Base-by-base conservation (phyloP, 441 rosid species). In the California macrophylla region DNA sequence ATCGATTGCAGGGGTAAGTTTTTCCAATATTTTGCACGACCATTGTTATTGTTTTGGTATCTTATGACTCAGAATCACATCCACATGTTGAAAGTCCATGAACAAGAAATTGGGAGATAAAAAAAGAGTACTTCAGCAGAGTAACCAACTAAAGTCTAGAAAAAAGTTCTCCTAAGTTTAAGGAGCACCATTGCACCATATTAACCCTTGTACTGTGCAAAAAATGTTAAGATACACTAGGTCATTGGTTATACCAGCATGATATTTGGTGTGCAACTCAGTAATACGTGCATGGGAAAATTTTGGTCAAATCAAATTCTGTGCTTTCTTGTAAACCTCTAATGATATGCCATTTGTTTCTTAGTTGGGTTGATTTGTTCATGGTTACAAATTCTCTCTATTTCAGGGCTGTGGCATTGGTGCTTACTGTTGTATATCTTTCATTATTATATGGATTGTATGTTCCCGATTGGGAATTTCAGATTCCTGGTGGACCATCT, bases 381-480 rank as follows among this genome's bases (percentile, higher is more conserved):
- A 54, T 10, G 26, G 12, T 54, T 21, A 8, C 2, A 54, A 20
- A 54, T 67, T 68, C 40, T 68, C 66, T 75, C 47, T 40, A 40
- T 40, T 60, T 62, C 87, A 89, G 98, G 92, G 65, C 68, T 23
- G 65, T 82, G 26, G 91, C 79, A 66, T 69, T 80, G 64, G 77
- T 76, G 68, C 73, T 92, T 64, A 75, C 85, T 71, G 62, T 73
- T 20, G 18, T 73, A 66, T 90, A 92, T 75, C 25, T 87, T 67
- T 72, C 50, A 18, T 82, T 86, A 72, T 73, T 81, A 64, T 90
- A 90, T 25, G 98, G 98, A 20, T 67, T 87, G 78, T 76, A 83
- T 15, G 96, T 92, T 24, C 86, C 90, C 3, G 85, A 89, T 63
- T 92, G 98, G 98, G 82, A 87, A 72, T 92, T 84, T 79, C 83